Evolutionary conservation across 2,329 filamentous ascomycete species (phyloP).

Genomic region (Fusarium newnesense): DNA sequence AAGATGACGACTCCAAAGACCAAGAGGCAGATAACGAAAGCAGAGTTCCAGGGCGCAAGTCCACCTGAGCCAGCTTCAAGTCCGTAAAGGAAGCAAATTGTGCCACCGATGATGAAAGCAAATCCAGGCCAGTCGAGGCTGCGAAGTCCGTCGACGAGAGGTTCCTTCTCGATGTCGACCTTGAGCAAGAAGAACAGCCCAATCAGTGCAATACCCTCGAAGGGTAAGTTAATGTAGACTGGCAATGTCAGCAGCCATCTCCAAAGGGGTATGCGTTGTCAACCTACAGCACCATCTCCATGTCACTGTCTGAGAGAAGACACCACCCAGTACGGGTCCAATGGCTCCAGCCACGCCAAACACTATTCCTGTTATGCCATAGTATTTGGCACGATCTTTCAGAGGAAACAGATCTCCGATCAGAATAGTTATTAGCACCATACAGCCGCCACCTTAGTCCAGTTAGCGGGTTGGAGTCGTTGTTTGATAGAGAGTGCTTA

Average conservation of each 20-base stretch:
- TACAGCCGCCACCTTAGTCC: conserved; percentile 26
- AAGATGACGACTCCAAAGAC: conserved; percentile 75
- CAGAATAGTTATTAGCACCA: conserved; percentile 38
- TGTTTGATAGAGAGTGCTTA: not conserved
- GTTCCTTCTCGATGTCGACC: conserved; percentile 74
- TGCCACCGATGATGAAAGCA: conserved; percentile 76
- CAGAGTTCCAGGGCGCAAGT: conserved; percentile 76
- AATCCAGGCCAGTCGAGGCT: conserved; percentile 70
- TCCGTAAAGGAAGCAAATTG: conserved; percentile 86
- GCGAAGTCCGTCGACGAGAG: conserved; percentile 68
- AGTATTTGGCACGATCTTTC: conserved; percentile 60
- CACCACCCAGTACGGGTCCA: conserved; percentile 73
- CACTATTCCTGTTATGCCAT: conserved; percentile 60
- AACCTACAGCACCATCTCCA: conserved; percentile 71
- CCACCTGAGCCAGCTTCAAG: conserved; percentile 82
- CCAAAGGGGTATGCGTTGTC: fast-evolving
- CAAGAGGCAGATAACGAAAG: conserved; percentile 80
- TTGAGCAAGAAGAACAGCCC: conserved; percentile 70
- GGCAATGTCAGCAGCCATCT: not conserved
- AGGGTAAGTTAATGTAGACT: conserved; percentile 69
- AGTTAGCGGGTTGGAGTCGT: not conserved
- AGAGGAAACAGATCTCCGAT: conserved; percentile 65
- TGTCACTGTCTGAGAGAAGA: conserved; percentile 68
- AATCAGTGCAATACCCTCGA: conserved; percentile 56
- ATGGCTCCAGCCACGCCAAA: conserved; percentile 74